Percentiles rank a stretch among this genome's conserved stretches.
Conservation (phyloP, 73 alveolate genomes). For the Paramecium tetraurelia region DNA sequence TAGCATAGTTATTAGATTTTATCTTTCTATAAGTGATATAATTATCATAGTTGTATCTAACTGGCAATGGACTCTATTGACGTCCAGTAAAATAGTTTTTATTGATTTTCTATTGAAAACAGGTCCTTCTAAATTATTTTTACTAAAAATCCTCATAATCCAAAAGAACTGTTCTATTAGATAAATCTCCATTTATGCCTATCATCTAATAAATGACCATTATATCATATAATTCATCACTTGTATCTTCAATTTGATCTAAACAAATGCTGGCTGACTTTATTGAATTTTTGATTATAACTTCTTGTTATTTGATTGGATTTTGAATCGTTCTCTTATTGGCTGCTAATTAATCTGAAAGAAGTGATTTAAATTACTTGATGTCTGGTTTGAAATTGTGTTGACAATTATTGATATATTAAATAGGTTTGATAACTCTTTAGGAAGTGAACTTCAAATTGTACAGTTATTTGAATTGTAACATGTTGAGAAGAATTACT, state of each 20-base stretch:
- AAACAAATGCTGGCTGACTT: neutral
- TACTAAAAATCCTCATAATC: constrained; percentile 40
- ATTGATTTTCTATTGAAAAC: neutral
- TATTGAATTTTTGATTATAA: neutral
- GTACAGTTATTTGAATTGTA: neutral
- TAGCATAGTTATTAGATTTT: neutral
- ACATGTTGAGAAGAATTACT: neutral
- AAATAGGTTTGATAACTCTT: neutral
- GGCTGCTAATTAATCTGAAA: neutral
- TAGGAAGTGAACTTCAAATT: neutral
- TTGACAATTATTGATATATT: neutral
- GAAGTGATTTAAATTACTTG: neutral
- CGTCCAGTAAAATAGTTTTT: neutral
- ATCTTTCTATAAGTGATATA: neutral
- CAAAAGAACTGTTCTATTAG: neutral
- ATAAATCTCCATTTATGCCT: neutral
- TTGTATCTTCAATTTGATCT: neutral
- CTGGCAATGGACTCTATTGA: neutral
- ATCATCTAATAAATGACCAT: neutral
- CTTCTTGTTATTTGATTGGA: neutral
- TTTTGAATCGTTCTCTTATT: neutral
- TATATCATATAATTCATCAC: neutral
- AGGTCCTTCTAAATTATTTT: neutral
- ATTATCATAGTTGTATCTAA: neutral
- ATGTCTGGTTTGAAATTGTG: neutral